phyloP scores from a whole-genome alignment of 148 eudicot species.

The Rhododendron kiyosumense region DNA sequence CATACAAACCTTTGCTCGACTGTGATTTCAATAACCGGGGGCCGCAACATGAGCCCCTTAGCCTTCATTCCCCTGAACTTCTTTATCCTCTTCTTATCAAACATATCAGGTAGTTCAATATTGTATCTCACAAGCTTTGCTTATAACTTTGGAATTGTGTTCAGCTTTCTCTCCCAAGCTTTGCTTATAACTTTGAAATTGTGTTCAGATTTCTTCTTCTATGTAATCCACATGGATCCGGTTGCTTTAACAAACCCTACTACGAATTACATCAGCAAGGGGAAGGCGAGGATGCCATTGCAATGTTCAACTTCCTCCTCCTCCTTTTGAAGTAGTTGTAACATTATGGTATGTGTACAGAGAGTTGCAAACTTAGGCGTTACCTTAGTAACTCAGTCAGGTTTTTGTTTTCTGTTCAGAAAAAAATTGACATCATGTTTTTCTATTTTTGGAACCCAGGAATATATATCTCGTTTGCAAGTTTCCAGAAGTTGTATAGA shows the following conservation, averaged over 20 bases:
- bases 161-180: background rate
- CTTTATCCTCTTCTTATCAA: constrained; percentile 7
- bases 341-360: background rate
- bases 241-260: constrained; percentile 3
- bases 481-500: background rate
- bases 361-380: background rate
- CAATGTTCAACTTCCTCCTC: background rate
- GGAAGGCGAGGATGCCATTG: background rate
- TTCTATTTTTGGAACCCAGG: no score
- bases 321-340: background rate
- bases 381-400: background rate
- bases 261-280: background rate
- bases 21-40: constrained; percentile 1
- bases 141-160: background rate
- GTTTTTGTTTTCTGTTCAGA: background rate
- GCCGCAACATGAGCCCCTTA: constrained; percentile 8
- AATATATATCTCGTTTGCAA: no score
- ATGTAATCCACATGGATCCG: constrained; percentile 5
- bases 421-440: no score
- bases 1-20: background rate
- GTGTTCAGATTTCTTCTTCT: constrained; percentile 10
- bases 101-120: background rate
- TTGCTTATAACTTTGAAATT: background rate
- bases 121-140: background rate
- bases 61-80: constrained; percentile 15